A percentile compares a stretch with the other conserved stretches of the same genome.
Evolutionary conservation across 2,329 filamentous ascomycete species (phyloP).

Genomic region (Zalaria obscura): DNA sequence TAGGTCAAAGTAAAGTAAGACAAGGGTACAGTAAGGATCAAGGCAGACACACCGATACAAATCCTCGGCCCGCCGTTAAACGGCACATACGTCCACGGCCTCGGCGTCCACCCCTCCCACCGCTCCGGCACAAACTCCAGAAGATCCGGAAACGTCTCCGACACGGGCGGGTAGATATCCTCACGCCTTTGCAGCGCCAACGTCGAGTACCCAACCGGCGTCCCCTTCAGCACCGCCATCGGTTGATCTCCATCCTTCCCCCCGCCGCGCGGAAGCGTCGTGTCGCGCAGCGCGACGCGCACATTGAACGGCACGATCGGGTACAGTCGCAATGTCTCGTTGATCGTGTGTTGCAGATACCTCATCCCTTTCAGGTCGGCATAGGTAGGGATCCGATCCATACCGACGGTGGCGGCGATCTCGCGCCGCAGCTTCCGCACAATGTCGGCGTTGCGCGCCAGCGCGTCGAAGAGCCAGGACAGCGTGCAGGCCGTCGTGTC

Average conservation of each 20-base stretch:
- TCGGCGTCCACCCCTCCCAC: conserved; percentile 36
- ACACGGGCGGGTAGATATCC: conserved; percentile 32
- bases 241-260: conserved; percentile 30
- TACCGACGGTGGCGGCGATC: conserved; percentile 54
- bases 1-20: too few relatives aligned
- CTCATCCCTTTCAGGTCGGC: conserved; percentile 76
- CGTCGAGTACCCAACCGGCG: conserved; percentile 32
- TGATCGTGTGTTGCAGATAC: conserved; percentile 45
- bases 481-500: conserved; percentile 79
- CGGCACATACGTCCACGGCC: conserved; percentile 30
- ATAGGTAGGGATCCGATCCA: conserved; percentile 49
- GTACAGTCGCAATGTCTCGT: conserved; percentile 32
- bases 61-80: conserved; percentile 35
- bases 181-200: conserved; percentile 34
- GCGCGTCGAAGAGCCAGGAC: conserved; percentile 71
- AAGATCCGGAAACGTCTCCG: conserved; percentile 23
- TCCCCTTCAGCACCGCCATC: conserved; percentile 28
- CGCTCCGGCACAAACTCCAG: conserved; percentile 32
- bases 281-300: conserved; percentile 31
- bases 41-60: too few relatives aligned
- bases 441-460: conserved; percentile 54
- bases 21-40: too few relatives aligned
- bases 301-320: conserved; percentile 37
- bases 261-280: conserved; percentile 34
- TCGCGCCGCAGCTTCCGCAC: conserved; percentile 58